Evolutionary conservation across 768 basidiomycete genomes (phyloP), one percentile per base, ranked within the genome.

Genomic region (Boletus rex-veris): DNA sequence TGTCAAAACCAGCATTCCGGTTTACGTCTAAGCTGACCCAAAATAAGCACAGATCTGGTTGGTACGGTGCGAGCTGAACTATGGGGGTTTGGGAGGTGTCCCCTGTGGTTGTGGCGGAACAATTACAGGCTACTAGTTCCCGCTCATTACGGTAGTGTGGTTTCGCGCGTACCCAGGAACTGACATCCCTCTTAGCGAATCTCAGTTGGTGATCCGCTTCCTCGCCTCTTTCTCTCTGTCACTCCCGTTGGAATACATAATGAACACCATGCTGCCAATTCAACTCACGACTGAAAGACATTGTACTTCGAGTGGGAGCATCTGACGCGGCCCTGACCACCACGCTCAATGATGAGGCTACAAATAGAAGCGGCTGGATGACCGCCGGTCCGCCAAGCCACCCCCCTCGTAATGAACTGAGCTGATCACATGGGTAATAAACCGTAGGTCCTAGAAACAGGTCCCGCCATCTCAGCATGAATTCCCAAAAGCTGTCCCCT

Each of bases 141-240:
- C 54, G 43, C 57, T 58, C 55, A 41, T 71, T 69, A 71, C 65
- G 67, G 69, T 54, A 67, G 52, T 43, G 44, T 52, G 54, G 50
- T 43, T 54, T 54, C 51, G 45, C 48, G 42, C 37, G 43, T 42
- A 57, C 60, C 57, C 64, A 69, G 61, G 61, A 58, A 53, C 61
- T 65, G 26, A 35, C 42, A 18, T 12, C 28, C 47, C 41, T 35
- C 48, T 48, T 50, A 48, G 56, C 65, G 59, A 65, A 61, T 67
- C 65, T 55, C 53, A 42, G 49, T 47, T 55, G 33, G 48, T 30
- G 65, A 67, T 65, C 65, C 61, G 45, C 40, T 58, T 48, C 24
- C 26, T 54, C 42, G n/a, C 21, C 45, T 52, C 37, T 38, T 38
- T 42, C 30, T n/a, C 33, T 31, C 31, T 37, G 16, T 28, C 36